These are phyloP conservation scores for Lepidium didymum DNA, from an alignment of 345 rosid species.

Conservation along the genomic window DNA sequence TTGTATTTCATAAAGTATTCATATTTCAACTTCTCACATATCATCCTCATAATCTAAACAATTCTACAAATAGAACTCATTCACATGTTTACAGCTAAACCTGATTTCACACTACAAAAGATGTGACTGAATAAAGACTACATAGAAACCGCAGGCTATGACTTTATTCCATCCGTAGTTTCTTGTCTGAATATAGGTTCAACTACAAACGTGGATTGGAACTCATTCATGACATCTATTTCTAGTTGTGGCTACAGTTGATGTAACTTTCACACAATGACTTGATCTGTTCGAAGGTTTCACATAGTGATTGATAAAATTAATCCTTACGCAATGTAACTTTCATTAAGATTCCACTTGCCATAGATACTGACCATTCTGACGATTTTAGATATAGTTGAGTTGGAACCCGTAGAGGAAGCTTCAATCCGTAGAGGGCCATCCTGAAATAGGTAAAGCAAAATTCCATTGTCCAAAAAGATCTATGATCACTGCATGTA, in stretches of 20 bases:
- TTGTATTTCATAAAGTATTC: neutral
- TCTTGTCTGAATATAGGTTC: neutral
- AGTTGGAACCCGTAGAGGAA: conserved; percentile 75
- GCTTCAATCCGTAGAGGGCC: conserved; percentile 90
- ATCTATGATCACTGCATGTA: neutral
- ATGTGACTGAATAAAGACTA: neutral
- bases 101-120: neutral
- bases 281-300: neutral
- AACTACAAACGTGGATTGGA: neutral
- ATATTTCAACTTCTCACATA: neutral
- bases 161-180: neutral
- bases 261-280: conserved; percentile 1
- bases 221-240: neutral
- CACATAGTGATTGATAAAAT: neutral
- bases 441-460: conserved; percentile 52
- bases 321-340: neutral
- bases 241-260: neutral
- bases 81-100: neutral
- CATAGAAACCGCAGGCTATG: neutral
- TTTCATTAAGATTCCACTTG: neutral
- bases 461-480: neutral
- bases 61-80: neutral
- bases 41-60: neutral
- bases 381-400: conserved; percentile 79
- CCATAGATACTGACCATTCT: conserved; percentile 54